These are phyloP conservation scores for Fragaria vesca DNA, from an alignment of 306 rosid genomes.

Conservation along the genomic window DNA sequence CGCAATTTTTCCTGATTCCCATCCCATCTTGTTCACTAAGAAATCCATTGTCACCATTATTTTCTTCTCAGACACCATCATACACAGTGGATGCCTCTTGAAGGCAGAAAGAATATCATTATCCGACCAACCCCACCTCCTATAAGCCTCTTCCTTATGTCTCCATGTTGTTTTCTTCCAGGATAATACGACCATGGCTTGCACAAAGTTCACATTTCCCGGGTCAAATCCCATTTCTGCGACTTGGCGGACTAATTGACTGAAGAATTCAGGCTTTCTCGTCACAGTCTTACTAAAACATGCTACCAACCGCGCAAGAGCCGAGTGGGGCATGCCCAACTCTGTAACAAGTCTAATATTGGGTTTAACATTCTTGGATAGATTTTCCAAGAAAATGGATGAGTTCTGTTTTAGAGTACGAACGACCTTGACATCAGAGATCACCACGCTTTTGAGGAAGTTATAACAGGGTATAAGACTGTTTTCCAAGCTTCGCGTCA, in stretches of 20 bases:
- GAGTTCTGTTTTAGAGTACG: not conserved
- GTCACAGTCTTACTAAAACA: not conserved
- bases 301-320: not conserved
- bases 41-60: conserved; percentile 21
- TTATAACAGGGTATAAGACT: conserved; percentile 23
- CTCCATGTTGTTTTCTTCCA: not conserved
- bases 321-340: not conserved
- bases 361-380: conserved; percentile 6
- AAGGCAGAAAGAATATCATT: conserved; percentile 20
- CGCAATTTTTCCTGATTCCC: not conserved
- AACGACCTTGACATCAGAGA: conserved; percentile 6
- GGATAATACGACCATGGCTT: not conserved
- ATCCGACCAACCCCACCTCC: conserved; percentile 25
- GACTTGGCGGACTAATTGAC: not conserved
- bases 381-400: not conserved
- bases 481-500: conserved; percentile 24
- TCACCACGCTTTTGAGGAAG: conserved; percentile 15
- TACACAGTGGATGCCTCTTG: conserved; percentile 19
- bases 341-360: conserved; percentile 25
- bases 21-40: conserved; percentile 27
- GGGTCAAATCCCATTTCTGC: conserved; percentile 25
- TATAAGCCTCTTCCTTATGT: not conserved
- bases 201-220: not conserved
- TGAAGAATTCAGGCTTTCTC: conserved; percentile 14
- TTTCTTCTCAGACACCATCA: conserved; percentile 24